These are phyloP conservation scores for Daldinia caldariorum DNA, from an alignment of 495 filamentous ascomycete species.

Conservation along the genomic window DNA sequence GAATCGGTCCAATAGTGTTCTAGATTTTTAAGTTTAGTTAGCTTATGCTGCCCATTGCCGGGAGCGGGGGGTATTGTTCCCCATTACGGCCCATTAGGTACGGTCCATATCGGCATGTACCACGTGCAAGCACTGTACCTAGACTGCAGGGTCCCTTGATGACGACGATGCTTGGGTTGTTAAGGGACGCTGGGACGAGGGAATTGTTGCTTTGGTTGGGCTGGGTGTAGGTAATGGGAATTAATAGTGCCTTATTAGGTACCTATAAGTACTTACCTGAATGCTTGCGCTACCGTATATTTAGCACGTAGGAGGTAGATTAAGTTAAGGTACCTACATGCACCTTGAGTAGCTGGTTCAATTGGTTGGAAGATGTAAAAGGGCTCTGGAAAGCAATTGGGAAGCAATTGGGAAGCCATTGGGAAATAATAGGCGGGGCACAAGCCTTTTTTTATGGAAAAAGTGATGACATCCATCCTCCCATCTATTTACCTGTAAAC, in stretches of 20 bases:
- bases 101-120: constrained; percentile 22
- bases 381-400: background rate
- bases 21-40: constrained; percentile 26
- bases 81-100: background rate
- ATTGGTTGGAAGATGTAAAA: background rate
- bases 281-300: constrained; percentile 17
- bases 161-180: constrained; percentile 13
- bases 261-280: constrained; percentile 12
- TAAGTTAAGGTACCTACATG: background rate
- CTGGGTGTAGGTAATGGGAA: background rate
- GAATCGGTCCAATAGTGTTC: constrained; percentile 36
- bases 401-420: background rate
- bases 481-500: background rate
- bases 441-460: constrained; percentile 12
- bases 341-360: background rate
- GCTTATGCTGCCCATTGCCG: constrained; percentile 7
- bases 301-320: constrained; percentile 11
- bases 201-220: background rate
- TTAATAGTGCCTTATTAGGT: background rate
- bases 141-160: constrained; percentile 38
- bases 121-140: constrained; percentile 38
- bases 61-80: constrained; percentile 25
- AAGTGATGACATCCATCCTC: background rate
- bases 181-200: background rate
- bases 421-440: background rate